Evolutionary conservation across 2,329 filamentous ascomycete genomes (phyloP).

Genomic region (Scytalidium sp.): DNA sequence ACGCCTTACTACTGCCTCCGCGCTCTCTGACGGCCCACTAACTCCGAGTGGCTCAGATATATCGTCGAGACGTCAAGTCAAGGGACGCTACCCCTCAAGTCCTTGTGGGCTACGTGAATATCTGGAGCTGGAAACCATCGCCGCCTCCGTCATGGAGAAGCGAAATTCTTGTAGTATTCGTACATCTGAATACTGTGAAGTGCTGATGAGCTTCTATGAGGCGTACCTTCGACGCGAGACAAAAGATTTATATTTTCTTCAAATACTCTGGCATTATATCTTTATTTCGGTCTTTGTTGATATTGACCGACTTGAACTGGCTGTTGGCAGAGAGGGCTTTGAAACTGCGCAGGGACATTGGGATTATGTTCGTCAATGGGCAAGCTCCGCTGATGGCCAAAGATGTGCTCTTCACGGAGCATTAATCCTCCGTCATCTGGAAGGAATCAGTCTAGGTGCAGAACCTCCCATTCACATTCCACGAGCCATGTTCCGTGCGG

Average conservation of each 20-base stretch:
- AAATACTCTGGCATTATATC: slow-evolving; percentile 15
- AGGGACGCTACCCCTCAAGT: no score
- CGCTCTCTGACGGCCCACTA: no score
- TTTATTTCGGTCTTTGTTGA: slow-evolving; percentile 16
- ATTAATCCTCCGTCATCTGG: slow-evolving; percentile 8
- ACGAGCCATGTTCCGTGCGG: slow-evolving; percentile 10
- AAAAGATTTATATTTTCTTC: slow-evolving; percentile 9
- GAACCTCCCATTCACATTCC: slow-evolving; percentile 15
- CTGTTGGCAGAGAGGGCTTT: slow-evolving; percentile 9
- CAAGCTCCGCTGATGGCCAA: slow-evolving; percentile 7
- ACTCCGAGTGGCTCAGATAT: no score
- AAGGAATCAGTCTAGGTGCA: slow-evolving; percentile 7
- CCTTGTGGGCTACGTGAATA: not conserved
- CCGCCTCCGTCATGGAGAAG: not conserved
- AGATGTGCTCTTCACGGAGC: slow-evolving; percentile 14
- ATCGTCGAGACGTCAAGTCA: no score
- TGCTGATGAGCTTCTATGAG: not conserved
- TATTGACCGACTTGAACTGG: slow-evolving; percentile 12
- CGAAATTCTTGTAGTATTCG: not conserved
- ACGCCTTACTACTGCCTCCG: no score
- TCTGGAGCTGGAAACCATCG: not conserved
- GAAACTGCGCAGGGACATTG: not conserved
- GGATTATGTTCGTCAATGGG: slow-evolving; percentile 8
- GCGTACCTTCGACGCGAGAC: not conserved
- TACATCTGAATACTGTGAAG: not conserved